Conservation (phyloP, 2,329 filamentous ascomycete species). For the Beauveria medogensis region DNA sequence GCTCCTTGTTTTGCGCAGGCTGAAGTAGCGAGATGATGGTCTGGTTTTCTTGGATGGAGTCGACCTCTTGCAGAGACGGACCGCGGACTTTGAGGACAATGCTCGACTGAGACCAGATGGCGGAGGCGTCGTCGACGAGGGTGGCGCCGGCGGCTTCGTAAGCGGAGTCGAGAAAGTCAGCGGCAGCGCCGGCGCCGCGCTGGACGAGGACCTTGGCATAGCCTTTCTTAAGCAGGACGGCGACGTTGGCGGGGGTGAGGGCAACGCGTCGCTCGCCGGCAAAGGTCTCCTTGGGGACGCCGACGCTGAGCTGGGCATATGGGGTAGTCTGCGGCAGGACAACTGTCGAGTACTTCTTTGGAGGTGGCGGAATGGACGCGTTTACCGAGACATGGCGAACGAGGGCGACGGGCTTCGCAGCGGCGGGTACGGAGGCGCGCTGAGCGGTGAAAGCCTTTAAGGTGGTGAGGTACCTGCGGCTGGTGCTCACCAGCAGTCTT, state of each 20-base stretch:
- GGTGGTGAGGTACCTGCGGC: constrained; percentile 33
- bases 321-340: constrained; percentile 43
- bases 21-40: constrained; percentile 80
- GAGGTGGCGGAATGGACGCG: constrained; percentile 13
- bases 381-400: constrained; percentile 32
- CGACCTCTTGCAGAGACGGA: constrained; percentile 62
- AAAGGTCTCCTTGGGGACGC: constrained; percentile 72
- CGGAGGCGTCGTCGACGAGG: constrained; percentile 56
- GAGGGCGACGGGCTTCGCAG: constrained; percentile 27
- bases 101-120: constrained; percentile 67
- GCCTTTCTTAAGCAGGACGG: constrained; percentile 76
- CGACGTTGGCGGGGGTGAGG: constrained; percentile 75
- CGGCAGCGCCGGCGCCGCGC: constrained; percentile 67
- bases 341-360: constrained; percentile 32
- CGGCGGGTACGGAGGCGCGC: constrained; percentile 19
- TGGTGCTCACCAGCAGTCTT: constrained; percentile 12
- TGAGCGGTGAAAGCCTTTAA: constrained; percentile 18
- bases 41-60: constrained; percentile 57
- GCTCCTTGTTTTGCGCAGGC: constrained; percentile 67
- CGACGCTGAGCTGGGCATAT: constrained; percentile 66
- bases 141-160: constrained; percentile 74
- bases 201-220: constrained; percentile 72
- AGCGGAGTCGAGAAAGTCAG: constrained; percentile 69
- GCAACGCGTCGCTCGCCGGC: constrained; percentile 75
- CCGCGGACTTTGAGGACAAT: constrained; percentile 79